phyloP scores from a whole-genome alignment of 179 eudicot species.

The Beta corolliflora region DNA sequence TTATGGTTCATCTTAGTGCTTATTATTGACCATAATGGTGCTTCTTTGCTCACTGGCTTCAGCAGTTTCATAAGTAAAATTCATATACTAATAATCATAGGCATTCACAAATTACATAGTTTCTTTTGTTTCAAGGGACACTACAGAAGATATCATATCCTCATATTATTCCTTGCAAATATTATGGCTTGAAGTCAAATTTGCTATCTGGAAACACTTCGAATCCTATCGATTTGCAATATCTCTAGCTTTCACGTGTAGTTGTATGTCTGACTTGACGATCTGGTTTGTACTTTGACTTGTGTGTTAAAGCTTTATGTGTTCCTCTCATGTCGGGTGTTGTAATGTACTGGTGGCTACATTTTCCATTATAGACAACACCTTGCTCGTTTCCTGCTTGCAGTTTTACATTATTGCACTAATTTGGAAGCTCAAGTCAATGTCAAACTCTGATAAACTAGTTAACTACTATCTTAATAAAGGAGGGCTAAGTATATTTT shows the following conservation, averaged over 20 bases:
- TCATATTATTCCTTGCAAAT: neutral
- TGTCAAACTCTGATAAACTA: neutral
- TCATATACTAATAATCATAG: neutral
- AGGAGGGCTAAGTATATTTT: neutral
- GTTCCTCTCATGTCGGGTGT: neutral
- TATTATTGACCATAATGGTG: neutral
- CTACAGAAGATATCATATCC: neutral
- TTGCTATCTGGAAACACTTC: neutral
- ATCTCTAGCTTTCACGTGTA: neutral
- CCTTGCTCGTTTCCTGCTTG: neutral
- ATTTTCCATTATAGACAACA: neutral
- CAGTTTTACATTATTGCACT: neutral
- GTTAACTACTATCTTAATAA: neutral
- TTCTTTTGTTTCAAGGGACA: neutral
- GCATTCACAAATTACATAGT: neutral
- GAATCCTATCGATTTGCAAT: neutral
- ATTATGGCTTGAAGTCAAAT: neutral
- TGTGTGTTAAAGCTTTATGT: neutral
- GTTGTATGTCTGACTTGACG: neutral
- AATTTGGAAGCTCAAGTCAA: neutral
- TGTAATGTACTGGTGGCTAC: neutral
- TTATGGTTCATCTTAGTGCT: constrained; percentile 7
- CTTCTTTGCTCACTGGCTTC: constrained; percentile 1
- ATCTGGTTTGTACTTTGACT: neutral
- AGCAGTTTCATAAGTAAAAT: neutral